Base-by-base conservation (phyloP, 257 asterid species). In the Solanum pennellii region DNA sequence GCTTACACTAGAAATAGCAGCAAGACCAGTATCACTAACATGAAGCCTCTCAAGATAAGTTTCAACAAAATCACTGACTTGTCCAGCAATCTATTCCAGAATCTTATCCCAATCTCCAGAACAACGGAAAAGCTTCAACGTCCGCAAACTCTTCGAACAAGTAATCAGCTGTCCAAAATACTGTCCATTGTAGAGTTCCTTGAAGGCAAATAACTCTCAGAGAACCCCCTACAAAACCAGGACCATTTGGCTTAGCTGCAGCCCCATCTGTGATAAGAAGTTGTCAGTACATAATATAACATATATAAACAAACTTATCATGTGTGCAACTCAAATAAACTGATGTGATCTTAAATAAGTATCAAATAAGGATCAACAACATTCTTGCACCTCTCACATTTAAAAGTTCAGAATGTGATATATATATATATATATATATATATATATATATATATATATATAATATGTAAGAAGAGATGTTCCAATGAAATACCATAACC, bases 61-160 rank as follows among this genome's bases (percentile, higher is more conserved):
- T 89, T 95, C 98, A 52, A 92, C 91, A 44, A 96, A 88, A 25
- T 91, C 92, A 45, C 39, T 83, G 16, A 88, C 33, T 45, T 89
- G 90, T 86, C 79, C 91, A 11, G 96, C 88, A 18, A 94, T 86
- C 59, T 86, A 88, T 87, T 92, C 98, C 66, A 96, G 89, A 83
- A 94, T 83, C 87, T 86, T 93, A 88, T 96, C 97, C 98, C 99
- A 96, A 93, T 96, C 97, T 6, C 98, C 98, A 7, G 96, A 91
- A 89, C 99, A 95, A 52, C 98, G 92, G 85, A 96, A 93, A 77
- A 96, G 76, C 93, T 93, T 96, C 90, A 95, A 88, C 69, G 89
- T 93, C 87, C 87, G 89, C 91, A 96, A 89, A 85, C 92, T 93
- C 88, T 88, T 95, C 0, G 98, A 91, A 83, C 95, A 97, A 2